Evolutionary conservation across 306 rosid species (phyloP).

Genomic region (Cajanus cajan): DNA sequence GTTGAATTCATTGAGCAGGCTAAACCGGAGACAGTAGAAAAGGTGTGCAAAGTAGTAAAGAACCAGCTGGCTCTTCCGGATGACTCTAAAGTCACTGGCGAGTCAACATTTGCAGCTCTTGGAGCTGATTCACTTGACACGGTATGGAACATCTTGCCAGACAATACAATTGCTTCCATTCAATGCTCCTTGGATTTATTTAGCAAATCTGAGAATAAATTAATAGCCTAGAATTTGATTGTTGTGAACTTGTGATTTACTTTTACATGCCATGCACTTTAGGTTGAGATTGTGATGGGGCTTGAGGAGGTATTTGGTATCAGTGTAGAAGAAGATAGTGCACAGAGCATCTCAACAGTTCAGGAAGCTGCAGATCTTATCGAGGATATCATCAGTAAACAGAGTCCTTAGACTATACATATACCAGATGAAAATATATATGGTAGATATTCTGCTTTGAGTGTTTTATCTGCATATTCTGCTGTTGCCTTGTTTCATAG

Average conservation of each 20-base stretch:
- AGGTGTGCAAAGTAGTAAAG: conserved; percentile 65
- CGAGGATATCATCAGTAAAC: conserved; percentile 55
- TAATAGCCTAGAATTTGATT: background rate
- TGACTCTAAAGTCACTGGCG: conserved; percentile 50
- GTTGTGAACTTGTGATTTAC: conserved; percentile 27
- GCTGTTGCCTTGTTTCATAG: conserved; percentile 17
- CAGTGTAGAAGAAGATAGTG: conserved; percentile 68
- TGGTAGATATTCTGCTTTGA: background rate
- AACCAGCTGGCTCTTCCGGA: conserved; percentile 69
- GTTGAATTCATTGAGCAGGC: conserved; percentile 51
- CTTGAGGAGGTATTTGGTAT: conserved; percentile 87
- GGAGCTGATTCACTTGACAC: conserved; percentile 94
- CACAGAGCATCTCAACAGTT: conserved; percentile 74
- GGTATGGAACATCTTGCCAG: conserved; percentile 34
- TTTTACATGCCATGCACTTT: background rate
- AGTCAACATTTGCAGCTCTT: conserved; percentile 61
- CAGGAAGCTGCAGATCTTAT: conserved; percentile 84
- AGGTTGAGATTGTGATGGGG: conserved; percentile 92
- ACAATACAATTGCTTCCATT: background rate
- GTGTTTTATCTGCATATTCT: conserved; percentile 11
- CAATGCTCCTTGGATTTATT: background rate
- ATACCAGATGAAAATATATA: background rate
- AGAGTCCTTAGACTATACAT: conserved; percentile 38
- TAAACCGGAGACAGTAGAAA: conserved; percentile 61
- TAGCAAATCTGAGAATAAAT: background rate